phyloP scores from a whole-genome alignment of 257 asterid species.

The Solanum bukasovii region DNA sequence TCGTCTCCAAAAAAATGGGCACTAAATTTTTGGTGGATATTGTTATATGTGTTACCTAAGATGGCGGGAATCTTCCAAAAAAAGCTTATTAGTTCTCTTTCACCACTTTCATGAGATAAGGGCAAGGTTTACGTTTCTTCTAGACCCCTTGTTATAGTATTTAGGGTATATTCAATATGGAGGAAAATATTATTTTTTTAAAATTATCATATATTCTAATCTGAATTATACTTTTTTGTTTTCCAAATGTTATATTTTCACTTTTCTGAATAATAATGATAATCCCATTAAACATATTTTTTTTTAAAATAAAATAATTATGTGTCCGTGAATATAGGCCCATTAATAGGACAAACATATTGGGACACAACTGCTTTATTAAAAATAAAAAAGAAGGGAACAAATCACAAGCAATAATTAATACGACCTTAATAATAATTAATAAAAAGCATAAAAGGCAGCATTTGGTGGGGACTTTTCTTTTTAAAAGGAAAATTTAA shows the following conservation, averaged over 20 bases:
- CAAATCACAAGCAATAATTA: neutral
- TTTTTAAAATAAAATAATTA: neutral
- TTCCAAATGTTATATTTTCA: neutral
- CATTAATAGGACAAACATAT: neutral
- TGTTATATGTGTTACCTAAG: too few species aligned
- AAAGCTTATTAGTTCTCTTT: neutral
- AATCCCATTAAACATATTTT: neutral
- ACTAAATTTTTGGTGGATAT: neutral
- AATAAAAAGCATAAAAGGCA: neutral
- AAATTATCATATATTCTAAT: neutral
- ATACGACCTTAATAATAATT: neutral
- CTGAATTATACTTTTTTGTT: neutral
- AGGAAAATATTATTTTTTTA: too few species aligned
- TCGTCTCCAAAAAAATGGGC: neutral
- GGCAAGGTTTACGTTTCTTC: too few species aligned
- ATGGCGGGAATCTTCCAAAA: too few species aligned
- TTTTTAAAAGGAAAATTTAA: neutral
- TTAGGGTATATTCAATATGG: too few species aligned
- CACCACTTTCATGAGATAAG: accelerated
- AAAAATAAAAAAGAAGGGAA: neutral
- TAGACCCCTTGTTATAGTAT: neutral
- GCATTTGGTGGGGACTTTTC: neutral
- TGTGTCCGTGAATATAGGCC: neutral
- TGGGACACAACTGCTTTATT: neutral
- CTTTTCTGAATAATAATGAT: neutral